These are phyloP conservation scores for Ceratobasidium sp. DNA, from an alignment of 1,284 basidiomycete genomes.

Conservation along the genomic window DNA sequence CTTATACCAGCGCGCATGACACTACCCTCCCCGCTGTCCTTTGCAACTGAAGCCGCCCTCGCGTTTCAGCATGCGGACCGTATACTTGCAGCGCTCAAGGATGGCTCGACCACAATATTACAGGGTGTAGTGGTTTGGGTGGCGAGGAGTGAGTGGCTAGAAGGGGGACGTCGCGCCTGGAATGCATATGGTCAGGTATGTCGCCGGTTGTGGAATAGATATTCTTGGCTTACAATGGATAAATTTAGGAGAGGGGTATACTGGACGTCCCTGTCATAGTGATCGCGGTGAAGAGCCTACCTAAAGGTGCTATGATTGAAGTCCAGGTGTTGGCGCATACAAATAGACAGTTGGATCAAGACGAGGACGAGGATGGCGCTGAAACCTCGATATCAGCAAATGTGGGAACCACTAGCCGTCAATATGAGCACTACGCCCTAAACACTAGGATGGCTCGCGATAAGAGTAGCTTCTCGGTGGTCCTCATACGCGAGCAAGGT, in stretches of 20 bases:
- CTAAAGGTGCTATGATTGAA: slow-evolving; percentile 74
- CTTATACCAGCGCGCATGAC: slow-evolving; percentile 81
- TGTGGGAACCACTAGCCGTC: no score
- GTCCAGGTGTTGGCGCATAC: slow-evolving; percentile 62
- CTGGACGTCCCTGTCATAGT: slow-evolving; percentile 69
- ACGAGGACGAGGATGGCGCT: background rate
- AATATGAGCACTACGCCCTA: background rate
- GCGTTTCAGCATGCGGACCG: slow-evolving; percentile 85
- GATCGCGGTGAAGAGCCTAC: slow-evolving; percentile 76
- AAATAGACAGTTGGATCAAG: slow-evolving; percentile 49
- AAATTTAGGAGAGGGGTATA: slow-evolving; percentile 47
- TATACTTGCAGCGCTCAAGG: slow-evolving; percentile 71
- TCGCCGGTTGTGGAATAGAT: slow-evolving; percentile 16
- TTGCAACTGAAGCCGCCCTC: slow-evolving; percentile 77
- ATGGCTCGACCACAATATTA: slow-evolving; percentile 72
- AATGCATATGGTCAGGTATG: slow-evolving; percentile 55
- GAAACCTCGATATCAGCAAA: background rate
- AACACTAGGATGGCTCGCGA: slow-evolving; percentile 3
- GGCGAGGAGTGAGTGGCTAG: slow-evolving; percentile 59
- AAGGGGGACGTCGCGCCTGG: slow-evolving; percentile 63
- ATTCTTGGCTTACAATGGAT: slow-evolving; percentile 21
- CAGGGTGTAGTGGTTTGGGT: slow-evolving; percentile 79
- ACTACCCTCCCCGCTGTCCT: slow-evolving; percentile 71
- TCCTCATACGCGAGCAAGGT: slow-evolving; percentile 2
- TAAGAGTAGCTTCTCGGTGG: slow-evolving; percentile 2